These are phyloP conservation scores for Quercus suber DNA, from an alignment of 306 rosid species.

Conservation along the genomic window DNA sequence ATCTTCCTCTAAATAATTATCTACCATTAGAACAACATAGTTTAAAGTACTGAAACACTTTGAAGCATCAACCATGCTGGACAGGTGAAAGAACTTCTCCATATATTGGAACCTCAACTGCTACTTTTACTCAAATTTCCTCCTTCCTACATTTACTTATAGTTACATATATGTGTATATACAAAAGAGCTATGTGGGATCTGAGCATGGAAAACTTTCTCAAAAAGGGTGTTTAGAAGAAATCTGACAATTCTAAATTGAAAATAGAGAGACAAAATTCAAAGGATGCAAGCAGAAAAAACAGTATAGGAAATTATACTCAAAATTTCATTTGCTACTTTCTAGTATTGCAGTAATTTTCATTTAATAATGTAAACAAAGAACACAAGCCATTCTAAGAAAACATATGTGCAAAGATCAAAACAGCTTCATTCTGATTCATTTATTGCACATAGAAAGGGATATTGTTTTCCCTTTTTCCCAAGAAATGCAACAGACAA, in stretches of 20 bases:
- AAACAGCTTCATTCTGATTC: neutral
- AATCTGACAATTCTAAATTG: neutral
- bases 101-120: neutral
- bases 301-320: neutral
- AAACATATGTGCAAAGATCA: neutral
- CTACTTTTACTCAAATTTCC: neutral
- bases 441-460: neutral
- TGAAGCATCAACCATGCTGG: neutral
- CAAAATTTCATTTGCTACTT: neutral
- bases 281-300: neutral
- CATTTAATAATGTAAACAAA: neutral
- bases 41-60: neutral
- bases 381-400: neutral
- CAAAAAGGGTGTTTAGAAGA: neutral
- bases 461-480: neutral
- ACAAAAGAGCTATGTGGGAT: neutral
- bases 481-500: neutral
- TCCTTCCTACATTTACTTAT: neutral
- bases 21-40: neutral
- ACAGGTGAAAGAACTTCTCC: neutral
- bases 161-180: neutral
- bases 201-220: neutral
- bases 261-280: neutral
- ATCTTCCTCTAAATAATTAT: neutral
- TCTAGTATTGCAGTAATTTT: neutral